Conservation (phyloP, 2,329 filamentous ascomycete species). For the Cytospora piceae region DNA sequence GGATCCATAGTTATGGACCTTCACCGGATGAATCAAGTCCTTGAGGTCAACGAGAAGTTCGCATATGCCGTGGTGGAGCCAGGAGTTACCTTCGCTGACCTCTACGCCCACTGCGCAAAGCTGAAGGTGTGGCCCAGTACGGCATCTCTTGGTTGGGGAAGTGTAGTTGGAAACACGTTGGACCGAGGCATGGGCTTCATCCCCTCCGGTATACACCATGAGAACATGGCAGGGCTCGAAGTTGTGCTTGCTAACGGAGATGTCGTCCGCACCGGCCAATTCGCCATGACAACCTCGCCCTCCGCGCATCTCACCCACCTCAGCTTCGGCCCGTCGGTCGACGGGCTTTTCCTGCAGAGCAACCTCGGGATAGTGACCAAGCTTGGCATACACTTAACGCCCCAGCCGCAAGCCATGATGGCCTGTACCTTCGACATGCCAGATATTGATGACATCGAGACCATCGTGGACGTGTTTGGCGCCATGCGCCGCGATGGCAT, state of each 20-base stretch:
- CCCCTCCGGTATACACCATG: constrained; percentile 41
- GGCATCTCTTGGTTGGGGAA: constrained; percentile 54
- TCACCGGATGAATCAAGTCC: constrained; percentile 48
- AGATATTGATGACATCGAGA: constrained; percentile 49
- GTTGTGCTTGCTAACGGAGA: constrained; percentile 37
- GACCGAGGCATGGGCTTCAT: constrained; percentile 48
- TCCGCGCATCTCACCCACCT: constrained; percentile 45
- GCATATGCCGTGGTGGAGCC: constrained; percentile 51
- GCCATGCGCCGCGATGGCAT: constrained; percentile 48
- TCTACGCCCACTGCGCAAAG: constrained; percentile 47
- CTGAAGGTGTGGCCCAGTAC: constrained; percentile 52
- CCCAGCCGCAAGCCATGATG: constrained; percentile 50
- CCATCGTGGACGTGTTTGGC: constrained; percentile 47
- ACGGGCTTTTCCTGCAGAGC: constrained; percentile 56
- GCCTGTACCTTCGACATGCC: constrained; percentile 51
- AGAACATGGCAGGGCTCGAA: constrained; percentile 43
- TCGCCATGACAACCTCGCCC: constrained; percentile 43
- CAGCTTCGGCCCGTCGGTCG: constrained; percentile 47
- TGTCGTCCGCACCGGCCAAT: constrained; percentile 36
- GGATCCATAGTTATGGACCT: constrained; percentile 52
- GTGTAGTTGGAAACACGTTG: constrained; percentile 52
- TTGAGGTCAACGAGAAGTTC: constrained; percentile 49
- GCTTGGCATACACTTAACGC: constrained; percentile 51
- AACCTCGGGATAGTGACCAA: constrained; percentile 60
- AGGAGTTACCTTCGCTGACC: constrained; percentile 51